Percentiles rank a stretch among this genome's conserved stretches.
phyloP scores from a whole-genome alignment of 1,284 basidiomycete species.

The Ceratobasidium sp. region DNA sequence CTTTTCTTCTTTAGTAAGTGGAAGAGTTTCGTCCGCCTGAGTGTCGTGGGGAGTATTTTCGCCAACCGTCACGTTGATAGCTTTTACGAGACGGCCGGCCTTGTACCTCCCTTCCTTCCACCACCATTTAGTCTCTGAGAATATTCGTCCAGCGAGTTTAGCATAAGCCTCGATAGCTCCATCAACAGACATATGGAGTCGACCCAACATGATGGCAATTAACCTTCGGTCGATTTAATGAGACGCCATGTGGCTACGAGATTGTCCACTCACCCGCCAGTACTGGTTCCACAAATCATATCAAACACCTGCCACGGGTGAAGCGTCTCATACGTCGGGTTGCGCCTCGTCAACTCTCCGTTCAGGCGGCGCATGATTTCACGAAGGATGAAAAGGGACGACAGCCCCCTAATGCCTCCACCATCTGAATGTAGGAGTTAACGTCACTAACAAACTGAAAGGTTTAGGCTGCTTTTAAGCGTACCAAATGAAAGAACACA shows the following conservation, averaged over 20 bases:
- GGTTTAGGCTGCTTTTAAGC: neutral
- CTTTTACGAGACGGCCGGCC: neutral
- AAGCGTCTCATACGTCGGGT: neutral
- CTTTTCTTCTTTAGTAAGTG: neutral
- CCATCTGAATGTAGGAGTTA: neutral
- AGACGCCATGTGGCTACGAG: neutral
- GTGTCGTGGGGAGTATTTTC: neutral
- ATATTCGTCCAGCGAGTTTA: conserved; percentile 44
- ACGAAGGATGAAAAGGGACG: conserved; percentile 23
- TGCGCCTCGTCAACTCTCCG: neutral
- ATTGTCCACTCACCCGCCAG: conserved; percentile 36
- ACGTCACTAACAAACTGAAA: neutral
- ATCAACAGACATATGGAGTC: conserved; percentile 55
- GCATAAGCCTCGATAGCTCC: conserved; percentile 55
- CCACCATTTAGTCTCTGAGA: neutral
- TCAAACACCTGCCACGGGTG: conserved; percentile 33
- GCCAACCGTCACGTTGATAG: neutral
- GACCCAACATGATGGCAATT: conserved; percentile 57
- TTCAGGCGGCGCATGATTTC: conserved; percentile 16
- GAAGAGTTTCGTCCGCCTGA: neutral
- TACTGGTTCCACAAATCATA: conserved; percentile 46
- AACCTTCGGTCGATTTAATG: conserved; percentile 48
- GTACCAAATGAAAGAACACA: conserved; percentile 7
- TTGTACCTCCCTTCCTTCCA: conserved; percentile 21
- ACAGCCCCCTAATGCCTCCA: conserved; percentile 27